A percentile compares a stretch with the other conserved stretches of the same genome.
Evolutionary conservation across 495 filamentous ascomycete genomes (phyloP).

Genomic region (Geoglossum glabrum): DNA sequence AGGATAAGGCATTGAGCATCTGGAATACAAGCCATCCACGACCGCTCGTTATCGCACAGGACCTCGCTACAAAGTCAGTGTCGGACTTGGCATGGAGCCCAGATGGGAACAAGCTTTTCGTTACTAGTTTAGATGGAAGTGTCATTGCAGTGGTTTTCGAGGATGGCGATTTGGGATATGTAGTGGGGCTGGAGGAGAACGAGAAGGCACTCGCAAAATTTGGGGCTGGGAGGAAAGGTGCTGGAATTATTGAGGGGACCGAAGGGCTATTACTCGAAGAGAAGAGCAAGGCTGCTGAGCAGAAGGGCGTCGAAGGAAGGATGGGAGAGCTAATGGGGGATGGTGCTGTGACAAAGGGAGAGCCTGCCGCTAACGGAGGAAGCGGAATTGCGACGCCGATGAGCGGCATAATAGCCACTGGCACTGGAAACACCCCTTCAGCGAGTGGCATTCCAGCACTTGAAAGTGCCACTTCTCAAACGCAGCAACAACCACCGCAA

Average conservation of each 20-base stretch:
- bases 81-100: constrained; percentile 91
- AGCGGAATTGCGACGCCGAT: not conserved
- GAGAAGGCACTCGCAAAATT: constrained; percentile 84
- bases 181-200: constrained; percentile 63
- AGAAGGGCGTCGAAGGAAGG: constrained; percentile 71
- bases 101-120: constrained; percentile 70
- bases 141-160: constrained; percentile 60
- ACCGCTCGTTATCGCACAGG: constrained; percentile 72
- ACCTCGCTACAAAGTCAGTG: constrained; percentile 73
- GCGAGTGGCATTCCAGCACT: not conserved
- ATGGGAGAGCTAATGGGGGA: constrained; percentile 97
- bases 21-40: constrained; percentile 93
- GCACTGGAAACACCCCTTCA: not conserved
- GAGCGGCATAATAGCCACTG: not conserved
- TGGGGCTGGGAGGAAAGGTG: constrained; percentile 64
- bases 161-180: constrained; percentile 50
- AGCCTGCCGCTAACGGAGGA: constrained; percentile 11
- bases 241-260: constrained; percentile 76
- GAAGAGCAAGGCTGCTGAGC: constrained; percentile 72
- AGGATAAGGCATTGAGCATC: constrained; percentile 84
- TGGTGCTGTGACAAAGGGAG: constrained; percentile 4
- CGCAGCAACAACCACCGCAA: constrained; percentile 1
- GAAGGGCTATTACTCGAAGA: constrained; percentile 76
- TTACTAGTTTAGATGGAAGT: constrained; percentile 70
- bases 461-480: constrained; percentile 2